Base-by-base conservation (phyloP, 495 filamentous ascomycete species). In the Neurospora sp. region DNA sequence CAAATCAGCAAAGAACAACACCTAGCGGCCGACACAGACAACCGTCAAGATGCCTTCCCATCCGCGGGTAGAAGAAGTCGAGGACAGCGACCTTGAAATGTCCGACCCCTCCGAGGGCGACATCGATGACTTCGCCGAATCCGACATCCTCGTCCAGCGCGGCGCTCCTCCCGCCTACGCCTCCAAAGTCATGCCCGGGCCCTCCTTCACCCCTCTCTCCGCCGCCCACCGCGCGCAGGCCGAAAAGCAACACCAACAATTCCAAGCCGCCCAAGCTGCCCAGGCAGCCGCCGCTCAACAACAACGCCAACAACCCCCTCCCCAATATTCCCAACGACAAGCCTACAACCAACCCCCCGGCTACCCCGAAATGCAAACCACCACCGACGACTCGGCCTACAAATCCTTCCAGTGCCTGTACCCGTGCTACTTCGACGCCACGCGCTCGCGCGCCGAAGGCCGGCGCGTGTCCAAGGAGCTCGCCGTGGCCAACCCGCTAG, bases 391-490 rank as follows among this genome's bases (percentile, higher is more conserved):
- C 70, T 79, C 86, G 61, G 84, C 89, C 75, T 94, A 90, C 83
- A 91, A 90, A 75, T 80, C 89, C 79, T 96, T 86, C 83, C 92
- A 95, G 81, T 96, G 93, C 82, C 86, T 99, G 31, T 99, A 98
- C 84, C 95, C 96, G 0, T 74, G 98, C 71, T 98, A 99, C 85
- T 99, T 98, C 81, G 95, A 98, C 83, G 85, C 84, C 71, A 84
- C 83, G 6, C 91, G 95, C 53, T 87, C 89, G 12, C 90, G 94
- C 69, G 87, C 89, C 37, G 84, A 94, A 72, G 96, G 96, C 39
- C 89, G 96, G 4, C 89, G 94, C 72, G 94, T 98, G 5, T 83
- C 89, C 22, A 80, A 83, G 14, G 81, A 88, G 71, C 84, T 91
- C 4, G 95, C 94, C 0, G 93, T 98, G 3, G 76, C 85, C 68